phyloP scores from a whole-genome alignment of 805 yeast species.

The Hanseniaspora guilliermondii region DNA sequence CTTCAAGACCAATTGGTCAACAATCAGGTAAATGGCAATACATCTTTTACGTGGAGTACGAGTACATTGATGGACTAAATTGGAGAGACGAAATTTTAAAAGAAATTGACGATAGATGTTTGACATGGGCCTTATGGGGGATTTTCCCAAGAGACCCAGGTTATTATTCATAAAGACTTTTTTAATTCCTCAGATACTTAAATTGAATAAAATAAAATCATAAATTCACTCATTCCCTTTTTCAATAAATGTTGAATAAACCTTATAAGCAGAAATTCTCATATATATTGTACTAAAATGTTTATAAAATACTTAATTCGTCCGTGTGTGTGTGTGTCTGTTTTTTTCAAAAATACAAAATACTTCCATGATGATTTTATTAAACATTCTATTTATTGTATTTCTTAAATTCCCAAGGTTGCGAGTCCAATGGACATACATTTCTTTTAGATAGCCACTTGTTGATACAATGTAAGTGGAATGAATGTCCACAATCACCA shows the following conservation, averaged over 20 bases:
- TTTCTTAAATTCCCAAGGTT: constrained; percentile 71
- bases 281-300: too few species aligned
- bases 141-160: constrained; percentile 37
- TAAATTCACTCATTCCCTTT: too few species aligned
- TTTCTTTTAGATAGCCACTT: constrained; percentile 92
- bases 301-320: too few species aligned
- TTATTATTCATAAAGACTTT: constrained; percentile 26
- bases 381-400: constrained; percentile 45
- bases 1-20: constrained; percentile 55
- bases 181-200: too few species aligned
- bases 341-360: too few species aligned
- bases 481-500: constrained; percentile 97
- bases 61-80: constrained; percentile 24
- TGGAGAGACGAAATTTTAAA: constrained; percentile 27
- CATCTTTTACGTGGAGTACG: constrained; percentile 62
- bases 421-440: constrained; percentile 91
- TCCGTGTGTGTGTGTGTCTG: too few species aligned
- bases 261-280: too few species aligned
- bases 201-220: too few species aligned
- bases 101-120: constrained; percentile 35
- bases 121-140: constrained; percentile 48
- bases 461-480: constrained; percentile 91
- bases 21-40: constrained; percentile 53
- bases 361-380: not conserved
- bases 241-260: too few species aligned